Evolutionary conservation across 768 basidiomycete genomes (phyloP), one percentile per base, ranked within the genome.

Genomic region (Kwoniella sp.): DNA sequence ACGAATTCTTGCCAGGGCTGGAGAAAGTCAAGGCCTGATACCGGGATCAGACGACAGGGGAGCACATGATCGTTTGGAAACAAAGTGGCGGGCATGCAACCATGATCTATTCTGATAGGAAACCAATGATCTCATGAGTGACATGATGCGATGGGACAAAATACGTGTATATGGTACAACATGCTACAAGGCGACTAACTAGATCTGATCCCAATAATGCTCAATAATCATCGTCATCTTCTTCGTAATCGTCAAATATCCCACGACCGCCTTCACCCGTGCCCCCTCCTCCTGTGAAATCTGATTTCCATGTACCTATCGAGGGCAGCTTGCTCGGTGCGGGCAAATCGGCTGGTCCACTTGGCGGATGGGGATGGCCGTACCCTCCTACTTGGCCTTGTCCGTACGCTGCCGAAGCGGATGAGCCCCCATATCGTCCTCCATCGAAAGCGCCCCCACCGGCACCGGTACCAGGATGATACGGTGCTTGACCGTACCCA

Each of bases 141-240:
- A 34, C 34, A 34, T 34, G 34, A 34, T 13, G 13, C 13, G 34
- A 34, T 34, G 5, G 34, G 13, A 34, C 34, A 34, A 34, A 5
- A 34, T 34, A 34, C 13, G 13, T 34, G 13, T 34, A 34, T 34
- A 34, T 13, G 34, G 34, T 34, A 34, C 34, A 34, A 34, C 34
- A 34, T 13, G 13, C 23, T 54, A n/a, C n/a, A n/a, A n/a, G n/a
- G n/a, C n/a, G n/a, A n/a, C n/a, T n/a, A n/a, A n/a, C n/a, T n/a
- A n/a, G n/a, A n/a, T 29, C 12, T 37, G 12, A 13, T 9, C 30
- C 4, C 37, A 28, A 17, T 15, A 15, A n/a, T n/a, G n/a, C n/a
- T 37, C 54, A 76, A 58, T 75, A 74, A 73, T 83, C 83, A 64
- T 82, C 81, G 45, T 81, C 75, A 26, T 79, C 72, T 45, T 77